These are phyloP conservation scores for Sphagnum magellanicum DNA, from an alignment of 228 moss, liverwort and hornwort genomes.

Conservation along the genomic window DNA sequence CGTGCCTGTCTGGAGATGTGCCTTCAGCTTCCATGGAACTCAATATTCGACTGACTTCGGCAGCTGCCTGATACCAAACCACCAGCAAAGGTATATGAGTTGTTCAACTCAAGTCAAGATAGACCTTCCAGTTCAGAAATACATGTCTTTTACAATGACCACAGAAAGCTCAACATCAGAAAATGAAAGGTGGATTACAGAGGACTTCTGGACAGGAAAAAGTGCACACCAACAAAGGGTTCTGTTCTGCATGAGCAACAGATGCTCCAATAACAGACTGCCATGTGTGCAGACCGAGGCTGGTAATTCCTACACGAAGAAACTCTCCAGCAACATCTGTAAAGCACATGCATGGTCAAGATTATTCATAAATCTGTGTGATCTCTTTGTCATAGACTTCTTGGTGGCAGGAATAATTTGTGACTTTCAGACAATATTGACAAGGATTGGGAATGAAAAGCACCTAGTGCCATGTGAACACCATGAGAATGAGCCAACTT, in stretches of 20 bases:
- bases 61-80: slow-evolving; percentile 24
- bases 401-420: too few relatives aligned
- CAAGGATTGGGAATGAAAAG: neutral
- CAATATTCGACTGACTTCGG: slow-evolving; percentile 39
- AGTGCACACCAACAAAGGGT: slow-evolving; percentile 27
- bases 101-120: neutral
- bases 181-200: too few relatives aligned
- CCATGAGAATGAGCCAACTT: slow-evolving; percentile 51
- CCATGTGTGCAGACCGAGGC: slow-evolving; percentile 55
- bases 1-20: slow-evolving; percentile 48
- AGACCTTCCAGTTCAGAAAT: neutral
- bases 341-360: slow-evolving; percentile 1
- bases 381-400: too few relatives aligned
- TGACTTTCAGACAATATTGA: too few relatives aligned
- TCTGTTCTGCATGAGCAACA: slow-evolving; percentile 34
- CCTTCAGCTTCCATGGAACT: slow-evolving; percentile 36
- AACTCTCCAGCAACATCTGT: slow-evolving; percentile 54
- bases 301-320: slow-evolving; percentile 30
- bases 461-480: slow-evolving; percentile 54
- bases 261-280: slow-evolving; percentile 41
- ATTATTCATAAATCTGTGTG: neutral
- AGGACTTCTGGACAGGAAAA: too few relatives aligned
- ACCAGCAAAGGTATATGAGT: neutral
- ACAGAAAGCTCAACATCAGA: too few relatives aligned
- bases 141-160: too few relatives aligned